Percentiles rank a stretch among this genome's conserved stretches.
Conservation (phyloP, 306 rosid species). For the Dalbergia oliveri region DNA sequence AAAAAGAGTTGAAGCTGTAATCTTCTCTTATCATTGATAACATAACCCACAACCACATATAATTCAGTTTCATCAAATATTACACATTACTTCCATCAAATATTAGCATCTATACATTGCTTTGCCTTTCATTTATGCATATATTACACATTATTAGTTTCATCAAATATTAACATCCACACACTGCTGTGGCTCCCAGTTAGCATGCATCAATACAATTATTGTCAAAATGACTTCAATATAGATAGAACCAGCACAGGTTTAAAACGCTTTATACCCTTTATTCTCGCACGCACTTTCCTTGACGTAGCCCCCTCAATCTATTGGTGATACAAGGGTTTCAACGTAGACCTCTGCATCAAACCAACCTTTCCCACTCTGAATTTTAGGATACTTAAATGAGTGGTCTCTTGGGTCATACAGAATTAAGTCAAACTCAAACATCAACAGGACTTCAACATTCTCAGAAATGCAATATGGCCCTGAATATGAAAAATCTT, state of each 20-base stretch:
- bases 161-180: conserved; percentile 31
- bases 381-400: conserved; percentile 55
- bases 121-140: conserved; percentile 39
- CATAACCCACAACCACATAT: conserved; percentile 18
- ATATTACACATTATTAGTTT: conserved; percentile 33
- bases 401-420: conserved; percentile 51
- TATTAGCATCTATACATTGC: conserved; percentile 31
- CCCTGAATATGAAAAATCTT: conserved; percentile 57
- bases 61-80: conserved; percentile 25
- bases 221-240: not conserved
- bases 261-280: conserved; percentile 25
- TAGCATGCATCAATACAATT: too few relatives aligned
- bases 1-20: not conserved
- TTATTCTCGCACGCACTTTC: conserved; percentile 26
- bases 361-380: conserved; percentile 67
- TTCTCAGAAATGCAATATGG: conserved; percentile 55
- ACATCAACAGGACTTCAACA: conserved; percentile 57
- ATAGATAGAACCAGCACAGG: conserved; percentile 14
- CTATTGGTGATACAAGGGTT: conserved; percentile 58
- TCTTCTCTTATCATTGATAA: conserved; percentile 8
- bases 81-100: conserved; percentile 5
- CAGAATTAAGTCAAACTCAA: conserved; percentile 62
- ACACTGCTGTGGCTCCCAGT: conserved; percentile 20
- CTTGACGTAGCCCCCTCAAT: not conserved
- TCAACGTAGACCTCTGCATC: conserved; percentile 64